Evolutionary conservation across 2,329 filamentous ascomycete genomes (phyloP), one percentile per base, ranked within the genome.

Genomic region (Fusarium sp.): DNA sequence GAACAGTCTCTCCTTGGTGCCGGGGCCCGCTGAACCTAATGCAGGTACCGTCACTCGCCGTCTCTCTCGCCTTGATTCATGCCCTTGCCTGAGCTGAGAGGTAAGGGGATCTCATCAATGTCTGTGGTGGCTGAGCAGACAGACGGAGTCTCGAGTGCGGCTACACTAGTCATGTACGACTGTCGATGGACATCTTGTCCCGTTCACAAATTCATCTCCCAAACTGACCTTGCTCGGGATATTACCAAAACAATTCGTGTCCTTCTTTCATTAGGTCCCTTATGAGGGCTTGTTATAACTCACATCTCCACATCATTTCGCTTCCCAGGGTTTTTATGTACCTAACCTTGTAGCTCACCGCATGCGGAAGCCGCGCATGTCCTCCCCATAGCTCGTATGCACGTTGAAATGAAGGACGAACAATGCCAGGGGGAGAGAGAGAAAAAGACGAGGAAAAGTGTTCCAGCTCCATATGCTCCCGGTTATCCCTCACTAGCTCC

Each of bases 291-390:
- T 59, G 47, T 69, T 65, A 61, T 66, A 24, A 24, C 24, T 54
- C n/a, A 59, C 38, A 69, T 75, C 70, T 64, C 73, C 73, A 73
- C 73, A 75, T 75, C 64, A 75, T 75, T 52, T 75, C 72, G 73
- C 73, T 76, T 75, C 64, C 47, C 54, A 72, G 35, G 58, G 61
- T 66, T 61, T 47, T 72, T 70, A 72, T 73, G 72, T 74, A 61
- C 67, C 29, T 31, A 31, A 31, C 29, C 45, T 34, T 59, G 52
- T 63, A 72, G 68, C 71, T 74, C 72, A 75, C 72, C 72, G 72
- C 72, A 74, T 70, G 42, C 52, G 35, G 66, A 50, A 54, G 35
- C 66, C 42, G 63, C 71, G 68, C 68, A 74, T 74, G 45, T 27
- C 37, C 29, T 31, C 66, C 58, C 63, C 63, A 64, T 76, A 62